Conservation (phyloP, 2,329 filamentous ascomycete species). For the Dothideomycetes sp. region DNA sequence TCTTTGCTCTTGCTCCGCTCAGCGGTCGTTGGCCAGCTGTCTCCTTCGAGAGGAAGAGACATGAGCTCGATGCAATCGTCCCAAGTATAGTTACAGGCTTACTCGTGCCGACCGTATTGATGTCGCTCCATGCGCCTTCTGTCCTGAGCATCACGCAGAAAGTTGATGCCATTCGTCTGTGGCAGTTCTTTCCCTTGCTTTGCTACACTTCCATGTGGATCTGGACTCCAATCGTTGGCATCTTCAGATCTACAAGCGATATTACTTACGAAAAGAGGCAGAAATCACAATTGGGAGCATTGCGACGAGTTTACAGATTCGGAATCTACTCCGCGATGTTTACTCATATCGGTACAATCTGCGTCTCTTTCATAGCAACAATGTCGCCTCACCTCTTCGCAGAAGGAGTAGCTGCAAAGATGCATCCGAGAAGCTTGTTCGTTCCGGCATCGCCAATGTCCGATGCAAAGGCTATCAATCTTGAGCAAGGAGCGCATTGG, state of each 20-base stretch:
- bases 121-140: conserved; percentile 11
- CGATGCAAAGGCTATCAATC: background rate
- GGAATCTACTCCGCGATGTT: background rate
- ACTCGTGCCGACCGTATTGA: conserved; percentile 8
- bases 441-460: conserved; percentile 4
- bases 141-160: background rate
- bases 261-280: background rate
- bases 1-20: conserved; percentile 1
- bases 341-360: background rate
- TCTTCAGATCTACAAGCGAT: background rate
- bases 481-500: conserved; percentile 10
- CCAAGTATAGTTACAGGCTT: conserved; percentile 1
- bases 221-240: background rate
- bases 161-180: conserved; percentile 3
- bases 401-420: background rate
- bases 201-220: background rate
- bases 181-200: conserved; percentile 10
- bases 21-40: background rate
- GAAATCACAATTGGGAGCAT: background rate
- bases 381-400: conserved; percentile 5
- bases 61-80: conserved; percentile 1
- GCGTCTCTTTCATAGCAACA: background rate
- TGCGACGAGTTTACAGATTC: conserved; percentile 2
- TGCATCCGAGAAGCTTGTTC: conserved; percentile 3
- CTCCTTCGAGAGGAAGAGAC: background rate